Evolutionary conservation across 1,284 basidiomycete species (phyloP).

Genomic region (Cutaneotrichosporon cavernicola): DNA sequence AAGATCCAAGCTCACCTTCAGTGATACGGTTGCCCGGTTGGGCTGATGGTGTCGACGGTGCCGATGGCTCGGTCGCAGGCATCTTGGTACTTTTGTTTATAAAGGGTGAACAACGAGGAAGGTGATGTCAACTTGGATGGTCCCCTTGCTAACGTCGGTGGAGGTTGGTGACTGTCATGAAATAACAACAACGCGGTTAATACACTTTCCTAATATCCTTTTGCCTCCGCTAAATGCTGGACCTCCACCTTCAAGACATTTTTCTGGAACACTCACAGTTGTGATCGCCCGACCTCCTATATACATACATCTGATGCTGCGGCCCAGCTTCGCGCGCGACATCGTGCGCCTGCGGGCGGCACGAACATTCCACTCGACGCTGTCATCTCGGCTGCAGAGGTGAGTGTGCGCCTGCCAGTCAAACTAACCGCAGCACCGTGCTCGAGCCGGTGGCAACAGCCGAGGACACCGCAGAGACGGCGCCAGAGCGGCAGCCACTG

Average conservation of each 20-base stretch:
- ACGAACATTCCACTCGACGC: not conserved
- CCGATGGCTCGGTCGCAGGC: not conserved
- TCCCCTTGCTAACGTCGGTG: not conserved
- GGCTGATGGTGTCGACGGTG: not conserved
- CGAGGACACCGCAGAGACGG: not conserved
- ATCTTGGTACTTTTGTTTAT: not conserved
- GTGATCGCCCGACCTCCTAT: not conserved
- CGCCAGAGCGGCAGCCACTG: not conserved
- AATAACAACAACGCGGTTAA: not conserved
- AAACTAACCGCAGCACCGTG: slow-evolving; percentile 4
- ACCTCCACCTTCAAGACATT: slow-evolving; percentile 17
- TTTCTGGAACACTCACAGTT: slow-evolving; percentile 6
- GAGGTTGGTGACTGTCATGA: slow-evolving; percentile 1
- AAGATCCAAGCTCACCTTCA: slow-evolving; percentile 31
- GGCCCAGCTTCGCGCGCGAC: slow-evolving; percentile 25
- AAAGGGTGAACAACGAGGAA: not conserved
- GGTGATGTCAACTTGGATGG: not conserved
- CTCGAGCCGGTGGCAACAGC: not conserved
- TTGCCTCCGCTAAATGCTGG: slow-evolving; percentile 14
- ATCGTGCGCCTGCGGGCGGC: slow-evolving; percentile 5
- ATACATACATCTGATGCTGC: slow-evolving; percentile 22
- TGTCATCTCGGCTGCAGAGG: not conserved
- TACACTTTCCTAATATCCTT: not conserved
- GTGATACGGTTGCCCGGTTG: slow-evolving; percentile 36
- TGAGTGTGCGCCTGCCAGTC: not conserved